phyloP scores from a whole-genome alignment of 306 rosid genomes.

The Neltuma alba region DNA sequence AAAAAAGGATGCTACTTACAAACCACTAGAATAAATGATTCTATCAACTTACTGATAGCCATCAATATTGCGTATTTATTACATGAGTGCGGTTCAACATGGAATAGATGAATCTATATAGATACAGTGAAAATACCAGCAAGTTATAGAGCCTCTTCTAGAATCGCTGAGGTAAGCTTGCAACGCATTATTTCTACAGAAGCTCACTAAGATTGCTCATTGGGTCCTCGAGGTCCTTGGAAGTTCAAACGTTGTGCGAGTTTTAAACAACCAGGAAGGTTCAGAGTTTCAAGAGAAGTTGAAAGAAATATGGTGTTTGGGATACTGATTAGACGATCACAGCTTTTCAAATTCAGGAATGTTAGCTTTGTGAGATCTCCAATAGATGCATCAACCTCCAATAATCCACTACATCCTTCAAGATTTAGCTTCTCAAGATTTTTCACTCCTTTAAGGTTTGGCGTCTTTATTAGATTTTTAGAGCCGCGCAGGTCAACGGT shows the following conservation, averaged over 20 bases:
- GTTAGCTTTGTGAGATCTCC: slow-evolving; percentile 4
- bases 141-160: no score
- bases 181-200: no score
- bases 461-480: not conserved
- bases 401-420: slow-evolving; percentile 23
- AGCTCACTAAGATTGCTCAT: not conserved
- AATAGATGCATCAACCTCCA: slow-evolving; percentile 15
- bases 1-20: no score
- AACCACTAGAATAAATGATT: no score
- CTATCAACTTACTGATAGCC: no score
- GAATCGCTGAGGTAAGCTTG: no score
- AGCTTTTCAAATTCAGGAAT: not conserved
- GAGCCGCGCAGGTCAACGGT: not conserved
- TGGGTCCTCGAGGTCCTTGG: not conserved
- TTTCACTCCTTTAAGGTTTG: not conserved
- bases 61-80: no score
- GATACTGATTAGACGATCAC: not conserved
- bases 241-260: not conserved
- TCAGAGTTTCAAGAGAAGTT: not conserved
- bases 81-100: no score
- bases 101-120: no score
- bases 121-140: no score
- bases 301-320: not conserved
- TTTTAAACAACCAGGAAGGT: not conserved
- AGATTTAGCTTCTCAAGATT: slow-evolving; percentile 17